A percentile compares a stretch with the other conserved stretches of the same genome.
Evolutionary conservation across 2,329 filamentous ascomycete genomes (phyloP).

Genomic region (Venturia asperata): DNA sequence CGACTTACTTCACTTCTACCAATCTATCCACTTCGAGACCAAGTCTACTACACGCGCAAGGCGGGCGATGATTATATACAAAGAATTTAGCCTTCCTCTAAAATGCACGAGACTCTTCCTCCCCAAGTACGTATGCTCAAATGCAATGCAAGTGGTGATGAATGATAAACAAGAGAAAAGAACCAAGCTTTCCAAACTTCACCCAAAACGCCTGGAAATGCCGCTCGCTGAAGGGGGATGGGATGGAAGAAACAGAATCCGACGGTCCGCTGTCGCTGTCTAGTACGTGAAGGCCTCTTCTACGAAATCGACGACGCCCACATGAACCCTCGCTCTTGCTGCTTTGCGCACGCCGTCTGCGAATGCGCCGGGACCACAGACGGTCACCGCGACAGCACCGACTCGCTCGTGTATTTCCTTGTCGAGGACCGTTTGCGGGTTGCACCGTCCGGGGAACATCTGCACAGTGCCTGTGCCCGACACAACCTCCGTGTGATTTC

Average conservation of each 20-base stretch:
- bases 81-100: not conserved
- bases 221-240: conserved; percentile 1
- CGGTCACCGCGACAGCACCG: conserved; percentile 54
- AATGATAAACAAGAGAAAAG: not conserved
- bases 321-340: conserved; percentile 44
- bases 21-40: not conserved
- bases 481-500: conserved; percentile 47
- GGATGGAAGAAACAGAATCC: not conserved
- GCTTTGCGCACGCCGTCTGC: conserved; percentile 54
- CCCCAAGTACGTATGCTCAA: not conserved
- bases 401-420: conserved; percentile 49
- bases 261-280: not conserved
- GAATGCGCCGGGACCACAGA: conserved; percentile 57
- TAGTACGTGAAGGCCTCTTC: conserved; percentile 62
- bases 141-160: not conserved
- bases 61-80: not conserved
- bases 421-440: conserved; percentile 49
- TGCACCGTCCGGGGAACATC: conserved; percentile 55
- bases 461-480: conserved; percentile 52
- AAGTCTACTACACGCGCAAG: not conserved
- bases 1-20: not conserved
- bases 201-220: conserved; percentile 1
- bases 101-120: not conserved
- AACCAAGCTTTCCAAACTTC: not conserved
- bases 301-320: conserved; percentile 53